Evolutionary conservation across 768 basidiomycete genomes (phyloP), one percentile per base, ranked within the genome.

Genomic region (Phaffia tasmanica): DNA sequence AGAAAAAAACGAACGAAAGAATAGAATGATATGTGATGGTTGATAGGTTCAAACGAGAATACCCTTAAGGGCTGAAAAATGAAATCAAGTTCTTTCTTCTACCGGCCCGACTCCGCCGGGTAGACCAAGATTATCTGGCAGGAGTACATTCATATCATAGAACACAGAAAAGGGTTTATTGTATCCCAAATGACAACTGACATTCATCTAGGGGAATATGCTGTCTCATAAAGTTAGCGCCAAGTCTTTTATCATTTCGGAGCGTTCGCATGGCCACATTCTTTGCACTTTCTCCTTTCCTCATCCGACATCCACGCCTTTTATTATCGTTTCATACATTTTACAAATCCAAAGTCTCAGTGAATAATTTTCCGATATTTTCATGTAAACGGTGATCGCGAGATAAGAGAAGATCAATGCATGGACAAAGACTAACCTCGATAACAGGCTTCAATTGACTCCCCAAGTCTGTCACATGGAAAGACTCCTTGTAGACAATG

Each of bases 401-500:
- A 21, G 35, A 18, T 27, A 8, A 16, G 42, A 30, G 18, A 19
- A 27, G 32, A 16, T 14, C 11, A 5, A 14, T 50, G 23, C 19
- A 47, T 16, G 3, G 42, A 18, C 7, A n/a, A 1, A 8, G 27
- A 53, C 25, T 21, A 2, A 72, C 74, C 42, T 72, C 80, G 67
- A 98, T 95, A 57, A 91, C 81, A 0, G 91, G 88, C 78, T 94
- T 94, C 63, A 98, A 80, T 78, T 98, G 93, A 16, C 87, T 87
- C 53, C 92, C 94, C 32, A 98, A 82, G 73, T 98, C 90, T 0
- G 85, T 86, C 69, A 87, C 86, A 73, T 92, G 89, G 74, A 97
- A 90, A 0, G 81, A 78, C 67, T 89, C 89, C 77, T 93, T 87
- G 70, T 85, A 81, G 71, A 92, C 87, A 69, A 89, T 79, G n/a